Evolutionary conservation across 768 basidiomycete genomes (phyloP), one percentile per base, ranked within the genome.

Genomic region (Leccinum disarticulatum): DNA sequence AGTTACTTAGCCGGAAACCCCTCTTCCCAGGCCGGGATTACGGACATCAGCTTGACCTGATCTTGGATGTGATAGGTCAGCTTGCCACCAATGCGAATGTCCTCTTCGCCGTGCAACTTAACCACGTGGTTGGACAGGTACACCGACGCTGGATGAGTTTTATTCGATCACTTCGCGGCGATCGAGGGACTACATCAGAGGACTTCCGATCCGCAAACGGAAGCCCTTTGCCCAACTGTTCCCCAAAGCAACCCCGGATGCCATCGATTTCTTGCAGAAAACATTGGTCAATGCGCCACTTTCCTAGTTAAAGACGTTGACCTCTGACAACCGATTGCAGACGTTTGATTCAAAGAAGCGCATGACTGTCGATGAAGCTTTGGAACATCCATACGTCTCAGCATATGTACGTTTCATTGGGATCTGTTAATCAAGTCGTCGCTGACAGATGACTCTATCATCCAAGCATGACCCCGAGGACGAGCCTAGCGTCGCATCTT

Each of bases 321-420:
- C 41, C 10, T 36, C 55, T 56, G n/a, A 60, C 13, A 38, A 6
- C 36, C 22, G 9, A 30, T 41, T 57, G 13, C 61, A 86, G 85
- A 93, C 93, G 1, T 96, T 95, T 71, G 92, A 93, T 68, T 91
- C 92, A 3, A 91, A 87, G 76, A 92, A 90, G 73, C 83, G 93
- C 50, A 79, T 90, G 76, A 87, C 87, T 3, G 90, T 93, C 19
- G 88, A 91, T 65, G 82, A 93, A 68, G 91, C 91, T 15, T 79
- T 96, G 27, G 81, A 83, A 54, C 92, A 95, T 68, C 91, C 93
- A 3, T 93, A 93, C 70, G 82, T 92, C 53, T 78, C 85, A 41
- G 86, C 91, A 57, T 92, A 92, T 70, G 88, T 87, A 60, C 58
- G 83, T 77, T 25, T 28, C 52, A 48, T 17, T 47, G 33, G 53